Evolutionary conservation across 768 basidiomycete genomes (phyloP).

Genomic region (Kwoniella mangroviensis): DNA sequence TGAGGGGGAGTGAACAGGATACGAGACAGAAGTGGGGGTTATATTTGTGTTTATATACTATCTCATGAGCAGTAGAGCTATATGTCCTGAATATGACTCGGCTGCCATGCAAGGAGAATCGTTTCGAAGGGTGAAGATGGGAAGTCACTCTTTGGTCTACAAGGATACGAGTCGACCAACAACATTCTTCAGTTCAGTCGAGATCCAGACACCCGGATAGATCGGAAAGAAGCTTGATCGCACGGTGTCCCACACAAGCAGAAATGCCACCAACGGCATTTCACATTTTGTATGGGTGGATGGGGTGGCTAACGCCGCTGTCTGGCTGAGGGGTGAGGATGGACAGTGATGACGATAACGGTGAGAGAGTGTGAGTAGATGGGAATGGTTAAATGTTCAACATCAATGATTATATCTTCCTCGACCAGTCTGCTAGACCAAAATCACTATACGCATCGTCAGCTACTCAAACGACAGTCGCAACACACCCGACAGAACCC

Average conservation of each 20-base stretch:
- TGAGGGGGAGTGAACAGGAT: too few relatives aligned
- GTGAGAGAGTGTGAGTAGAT: neutral
- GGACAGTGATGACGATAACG: neutral
- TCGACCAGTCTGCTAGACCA: too few relatives aligned
- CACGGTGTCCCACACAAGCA: neutral
- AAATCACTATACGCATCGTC: too few relatives aligned
- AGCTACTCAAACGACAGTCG: too few relatives aligned
- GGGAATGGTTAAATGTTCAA: neutral
- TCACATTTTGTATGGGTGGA: neutral
- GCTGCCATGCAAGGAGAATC: too few relatives aligned
- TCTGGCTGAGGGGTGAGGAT: neutral
- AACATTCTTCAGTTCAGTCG: neutral
- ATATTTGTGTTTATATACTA: too few relatives aligned
- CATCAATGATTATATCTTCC: too few relatives aligned
- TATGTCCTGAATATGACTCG: too few relatives aligned
- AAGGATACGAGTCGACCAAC: too few relatives aligned
- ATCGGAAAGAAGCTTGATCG: constrained; percentile 1
- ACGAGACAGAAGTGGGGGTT: too few relatives aligned
- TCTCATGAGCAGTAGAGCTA: too few relatives aligned
- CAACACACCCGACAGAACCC: too few relatives aligned
- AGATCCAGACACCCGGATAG: neutral
- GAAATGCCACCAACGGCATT: constrained; percentile 2
- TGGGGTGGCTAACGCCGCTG: constrained; percentile 9
- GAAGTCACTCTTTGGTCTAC: neutral
- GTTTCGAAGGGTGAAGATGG: neutral